Evolutionary conservation across 495 filamentous ascomycete species (phyloP).

Genomic region (Lophiotrema nucula): DNA sequence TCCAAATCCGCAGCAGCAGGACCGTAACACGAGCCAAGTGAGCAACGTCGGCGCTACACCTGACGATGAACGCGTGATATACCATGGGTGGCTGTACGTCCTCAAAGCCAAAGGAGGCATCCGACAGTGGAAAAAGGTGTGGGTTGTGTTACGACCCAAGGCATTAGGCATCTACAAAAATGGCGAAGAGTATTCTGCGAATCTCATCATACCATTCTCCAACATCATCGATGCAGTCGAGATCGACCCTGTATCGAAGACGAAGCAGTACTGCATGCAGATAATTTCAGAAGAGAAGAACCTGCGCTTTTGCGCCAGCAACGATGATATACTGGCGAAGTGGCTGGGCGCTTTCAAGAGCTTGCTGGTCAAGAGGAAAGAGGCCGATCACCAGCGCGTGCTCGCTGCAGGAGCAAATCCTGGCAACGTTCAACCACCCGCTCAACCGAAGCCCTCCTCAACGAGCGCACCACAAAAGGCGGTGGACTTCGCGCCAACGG

Average conservation of each 20-base stretch:
- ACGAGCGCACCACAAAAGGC: background rate
- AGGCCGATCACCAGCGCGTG: slow-evolving; percentile 28
- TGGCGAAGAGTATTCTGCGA: slow-evolving; percentile 84
- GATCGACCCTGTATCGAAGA: slow-evolving; percentile 80
- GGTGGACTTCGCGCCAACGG: background rate
- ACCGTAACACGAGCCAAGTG: slow-evolving; percentile 57
- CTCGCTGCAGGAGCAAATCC: slow-evolving; percentile 1
- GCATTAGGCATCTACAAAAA: slow-evolving; percentile 91
- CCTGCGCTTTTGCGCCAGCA: slow-evolving; percentile 78
- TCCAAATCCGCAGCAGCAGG: slow-evolving; percentile 22
- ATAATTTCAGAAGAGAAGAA: slow-evolving; percentile 92
- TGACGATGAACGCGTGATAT: slow-evolving; percentile 70
- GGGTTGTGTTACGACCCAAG: slow-evolving; percentile 86
- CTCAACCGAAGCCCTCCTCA: background rate
- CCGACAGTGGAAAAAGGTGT: slow-evolving; percentile 89
- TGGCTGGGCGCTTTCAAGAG: slow-evolving; percentile 91
- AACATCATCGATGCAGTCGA: slow-evolving; percentile 90
- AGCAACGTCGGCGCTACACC: slow-evolving; percentile 58
- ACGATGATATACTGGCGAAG: slow-evolving; percentile 78
- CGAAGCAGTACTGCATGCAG: slow-evolving; percentile 83
- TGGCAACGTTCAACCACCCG: slow-evolving; percentile 2
- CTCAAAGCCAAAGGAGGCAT: slow-evolving; percentile 84
- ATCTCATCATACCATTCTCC: slow-evolving; percentile 75
- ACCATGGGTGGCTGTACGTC: slow-evolving; percentile 86
- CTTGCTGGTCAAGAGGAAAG: slow-evolving; percentile 68